Evolutionary conservation across 352 stramenopile genomes (phyloP).

Genomic region (Phytophthora pini): DNA sequence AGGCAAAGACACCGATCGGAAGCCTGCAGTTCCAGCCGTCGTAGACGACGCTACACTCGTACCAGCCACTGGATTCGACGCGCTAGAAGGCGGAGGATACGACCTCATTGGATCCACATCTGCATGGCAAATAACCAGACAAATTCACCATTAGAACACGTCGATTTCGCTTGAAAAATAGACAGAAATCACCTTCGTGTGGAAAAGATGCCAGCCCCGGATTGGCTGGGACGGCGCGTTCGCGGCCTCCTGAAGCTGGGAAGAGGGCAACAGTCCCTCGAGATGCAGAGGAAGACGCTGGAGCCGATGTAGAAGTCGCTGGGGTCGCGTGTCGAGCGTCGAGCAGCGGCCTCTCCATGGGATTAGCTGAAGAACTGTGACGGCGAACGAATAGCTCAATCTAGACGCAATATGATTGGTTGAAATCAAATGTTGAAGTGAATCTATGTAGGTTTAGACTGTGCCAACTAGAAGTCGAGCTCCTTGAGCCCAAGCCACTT

Average conservation of each 20-base stretch:
- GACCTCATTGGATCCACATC: slow-evolving; percentile 29
- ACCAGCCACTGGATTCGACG: slow-evolving; percentile 8
- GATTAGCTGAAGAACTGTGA: neutral
- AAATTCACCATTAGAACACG: neutral
- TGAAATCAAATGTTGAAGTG: slow-evolving; percentile 21
- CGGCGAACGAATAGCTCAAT: neutral
- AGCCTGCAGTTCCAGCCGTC: slow-evolving; percentile 12
- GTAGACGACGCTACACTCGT: slow-evolving; percentile 14
- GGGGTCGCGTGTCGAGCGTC: slow-evolving; percentile 13
- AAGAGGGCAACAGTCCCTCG: slow-evolving; percentile 20
- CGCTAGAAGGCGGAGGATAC: slow-evolving; percentile 19
- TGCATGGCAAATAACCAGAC: slow-evolving; percentile 7
- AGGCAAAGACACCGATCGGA: slow-evolving; percentile 22
- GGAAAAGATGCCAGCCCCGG: slow-evolving; percentile 29
- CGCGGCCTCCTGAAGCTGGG: slow-evolving; percentile 7
- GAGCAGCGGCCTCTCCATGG: slow-evolving; percentile 34
- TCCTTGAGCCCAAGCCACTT: slow-evolving; percentile 93
- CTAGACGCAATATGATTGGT: slow-evolving; percentile 19
- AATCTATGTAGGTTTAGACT: slow-evolving; percentile 19
- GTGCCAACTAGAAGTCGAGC: slow-evolving; percentile 68
- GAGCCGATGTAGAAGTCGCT: neutral
- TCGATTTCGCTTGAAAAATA: neutral
- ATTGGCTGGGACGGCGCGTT: slow-evolving; percentile 24
- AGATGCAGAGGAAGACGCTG: slow-evolving; percentile 16
- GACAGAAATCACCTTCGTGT: slow-evolving; percentile 29